phyloP scores from a whole-genome alignment of 2,329 filamentous ascomycete species.

The Chaetothyriales sp. region DNA sequence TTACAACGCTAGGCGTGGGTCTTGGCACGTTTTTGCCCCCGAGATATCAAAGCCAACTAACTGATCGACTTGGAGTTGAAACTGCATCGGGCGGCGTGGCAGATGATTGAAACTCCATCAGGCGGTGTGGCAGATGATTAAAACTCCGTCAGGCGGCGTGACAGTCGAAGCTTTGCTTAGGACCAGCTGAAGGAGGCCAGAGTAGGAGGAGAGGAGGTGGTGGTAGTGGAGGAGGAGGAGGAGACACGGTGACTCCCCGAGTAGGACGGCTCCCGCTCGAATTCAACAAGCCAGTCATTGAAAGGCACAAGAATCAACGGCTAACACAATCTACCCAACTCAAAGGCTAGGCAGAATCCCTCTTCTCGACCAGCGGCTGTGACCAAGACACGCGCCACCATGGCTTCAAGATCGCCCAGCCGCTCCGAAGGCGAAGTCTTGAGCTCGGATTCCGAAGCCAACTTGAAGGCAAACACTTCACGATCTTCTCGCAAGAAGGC shows the following conservation, averaged over 20 bases:
- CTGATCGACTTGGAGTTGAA: background rate
- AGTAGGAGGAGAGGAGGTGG: no score
- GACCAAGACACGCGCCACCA: constrained; percentile 19
- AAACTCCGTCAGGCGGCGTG: background rate
- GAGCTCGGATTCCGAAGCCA: constrained; percentile 51
- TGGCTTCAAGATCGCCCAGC: constrained; percentile 44
- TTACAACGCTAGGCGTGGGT: background rate
- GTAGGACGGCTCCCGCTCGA: background rate
- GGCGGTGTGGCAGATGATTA: background rate
- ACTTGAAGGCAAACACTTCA: constrained; percentile 70
- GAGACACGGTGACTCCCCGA: background rate
- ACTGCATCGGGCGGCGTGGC: background rate
- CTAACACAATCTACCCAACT: background rate
- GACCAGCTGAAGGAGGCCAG: background rate
- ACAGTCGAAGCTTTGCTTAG: background rate
- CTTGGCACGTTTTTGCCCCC: background rate
- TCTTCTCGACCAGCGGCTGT: background rate
- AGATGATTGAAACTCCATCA: background rate
- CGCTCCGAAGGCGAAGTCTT: constrained; percentile 81
- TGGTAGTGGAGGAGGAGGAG: background rate
- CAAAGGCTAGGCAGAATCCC: background rate
- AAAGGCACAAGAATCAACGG: background rate
- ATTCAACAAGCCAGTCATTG: background rate
- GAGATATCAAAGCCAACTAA: background rate
- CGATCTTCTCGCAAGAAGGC: constrained; percentile 59